Percentiles rank a stretch among this genome's conserved stretches.
Evolutionary conservation across 2,329 filamentous ascomycete species (phyloP).

Genomic region (Arthrobotrys sphaeroides): DNA sequence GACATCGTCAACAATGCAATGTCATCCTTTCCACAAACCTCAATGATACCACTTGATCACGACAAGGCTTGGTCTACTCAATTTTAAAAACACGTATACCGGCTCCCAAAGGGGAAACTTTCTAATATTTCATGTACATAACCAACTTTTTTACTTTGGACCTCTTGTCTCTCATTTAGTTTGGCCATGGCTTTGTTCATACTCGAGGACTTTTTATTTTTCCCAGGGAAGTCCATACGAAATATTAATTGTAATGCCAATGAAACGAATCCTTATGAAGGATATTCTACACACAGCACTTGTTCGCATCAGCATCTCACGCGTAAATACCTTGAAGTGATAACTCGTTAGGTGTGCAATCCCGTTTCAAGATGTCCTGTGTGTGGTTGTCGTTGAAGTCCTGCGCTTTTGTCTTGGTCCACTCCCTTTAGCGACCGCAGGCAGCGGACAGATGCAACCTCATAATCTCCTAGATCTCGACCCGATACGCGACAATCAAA

Average conservation of each 20-base stretch:
- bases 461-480: slow-evolving; percentile 18
- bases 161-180: slow-evolving; percentile 16
- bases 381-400: neutral
- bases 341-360: neutral
- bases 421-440: slow-evolving; percentile 29
- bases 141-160: neutral
- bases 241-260: slow-evolving; percentile 36
- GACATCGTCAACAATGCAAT: neutral
- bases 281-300: neutral
- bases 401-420: slow-evolving; percentile 38
- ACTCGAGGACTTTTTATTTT: neutral
- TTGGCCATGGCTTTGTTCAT: slow-evolving; percentile 5
- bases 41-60: slow-evolving; percentile 7
- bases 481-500: neutral
- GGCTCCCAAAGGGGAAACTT: neutral
- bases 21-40: neutral
- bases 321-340: neutral
- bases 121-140: slow-evolving; percentile 12
- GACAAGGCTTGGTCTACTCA: neutral
- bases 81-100: neutral
- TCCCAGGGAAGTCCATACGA: slow-evolving; percentile 6
- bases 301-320: neutral
- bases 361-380: no score
- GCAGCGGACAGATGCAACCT: slow-evolving; percentile 46
- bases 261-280: neutral